Conservation (phyloP, 164 flowering plant genomes). For the Hamamelis virginiana region DNA sequence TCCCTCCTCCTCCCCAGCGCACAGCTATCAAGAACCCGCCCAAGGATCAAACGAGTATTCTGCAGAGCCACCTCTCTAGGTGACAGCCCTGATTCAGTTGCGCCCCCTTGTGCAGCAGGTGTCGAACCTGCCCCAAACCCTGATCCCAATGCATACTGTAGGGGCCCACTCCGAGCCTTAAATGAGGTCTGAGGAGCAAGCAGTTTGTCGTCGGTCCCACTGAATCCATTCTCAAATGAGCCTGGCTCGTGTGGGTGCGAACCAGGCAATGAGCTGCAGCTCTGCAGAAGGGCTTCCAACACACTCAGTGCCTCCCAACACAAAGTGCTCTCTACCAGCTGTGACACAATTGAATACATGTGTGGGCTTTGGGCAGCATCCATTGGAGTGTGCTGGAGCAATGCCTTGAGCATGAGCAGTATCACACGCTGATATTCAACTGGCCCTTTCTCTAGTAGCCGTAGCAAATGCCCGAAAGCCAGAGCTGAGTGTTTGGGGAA, state of each 20-base stretch:
- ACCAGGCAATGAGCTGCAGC: slow-evolving; percentile 79
- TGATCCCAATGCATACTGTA: slow-evolving; percentile 59
- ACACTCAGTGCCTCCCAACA: slow-evolving; percentile 97
- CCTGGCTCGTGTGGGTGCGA: slow-evolving; percentile 56
- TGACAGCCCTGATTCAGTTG: slow-evolving; percentile 51
- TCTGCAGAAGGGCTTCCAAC: slow-evolving; percentile 92
- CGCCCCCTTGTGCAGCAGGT: slow-evolving; percentile 34
- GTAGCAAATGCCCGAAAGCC: slow-evolving; percentile 90
- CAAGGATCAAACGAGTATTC: slow-evolving; percentile 85
- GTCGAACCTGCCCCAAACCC: slow-evolving; percentile 38
- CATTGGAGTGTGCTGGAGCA: slow-evolving; percentile 95
- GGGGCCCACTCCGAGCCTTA: slow-evolving; percentile 85
- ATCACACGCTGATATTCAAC: slow-evolving; percentile 89
- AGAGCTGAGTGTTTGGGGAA: slow-evolving; percentile 94
- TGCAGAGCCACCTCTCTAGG: slow-evolving; percentile 79
- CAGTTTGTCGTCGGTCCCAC: slow-evolving; percentile 62
- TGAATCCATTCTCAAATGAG: slow-evolving; percentile 62
- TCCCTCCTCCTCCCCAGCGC: slow-evolving; percentile 90
- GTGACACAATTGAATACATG: slow-evolving; percentile 94
- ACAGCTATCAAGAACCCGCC: slow-evolving; percentile 83
- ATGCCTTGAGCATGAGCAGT: slow-evolving; percentile 89
- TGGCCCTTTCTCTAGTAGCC: slow-evolving; percentile 92
- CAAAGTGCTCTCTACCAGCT: slow-evolving; percentile 91
- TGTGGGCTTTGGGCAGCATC: slow-evolving; percentile 98
- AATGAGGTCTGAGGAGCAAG: slow-evolving; percentile 83